Percentiles rank a stretch among this genome's conserved stretches.
Evolutionary conservation across 2,329 filamentous ascomycete species (phyloP).

Genomic region (Zymoseptoria tritici): DNA sequence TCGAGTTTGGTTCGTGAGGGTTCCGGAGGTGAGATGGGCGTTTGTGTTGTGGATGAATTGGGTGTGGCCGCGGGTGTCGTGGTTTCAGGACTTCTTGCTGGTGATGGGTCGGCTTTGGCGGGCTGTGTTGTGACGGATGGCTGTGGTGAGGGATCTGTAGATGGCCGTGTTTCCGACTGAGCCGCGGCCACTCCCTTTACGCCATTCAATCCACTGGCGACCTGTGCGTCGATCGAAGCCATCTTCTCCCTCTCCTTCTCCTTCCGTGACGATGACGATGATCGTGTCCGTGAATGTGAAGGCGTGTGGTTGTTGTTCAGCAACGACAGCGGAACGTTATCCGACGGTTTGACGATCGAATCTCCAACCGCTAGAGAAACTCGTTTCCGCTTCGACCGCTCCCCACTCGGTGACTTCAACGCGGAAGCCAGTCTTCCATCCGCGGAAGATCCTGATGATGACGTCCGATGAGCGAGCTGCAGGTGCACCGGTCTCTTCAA

Average conservation of each 20-base stretch:
- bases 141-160: not conserved
- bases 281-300: slow-evolving; percentile 25
- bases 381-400: slow-evolving; percentile 24
- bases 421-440: slow-evolving; percentile 30
- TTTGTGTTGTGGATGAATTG: not conserved
- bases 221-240: not conserved
- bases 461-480: slow-evolving; percentile 25
- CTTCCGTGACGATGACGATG: slow-evolving; percentile 4
- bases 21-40: not conserved
- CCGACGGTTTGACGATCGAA: slow-evolving; percentile 29
- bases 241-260: not conserved
- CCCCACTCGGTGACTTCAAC: slow-evolving; percentile 27
- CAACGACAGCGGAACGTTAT: slow-evolving; percentile 25
- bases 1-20: slow-evolving; percentile 7
- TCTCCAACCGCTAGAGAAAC: slow-evolving; percentile 31
- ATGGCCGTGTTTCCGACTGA: not conserved
- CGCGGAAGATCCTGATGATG: slow-evolving; percentile 30
- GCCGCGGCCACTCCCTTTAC: not conserved
- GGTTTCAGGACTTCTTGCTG: not conserved
- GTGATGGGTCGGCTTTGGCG: not conserved
- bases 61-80: not conserved
- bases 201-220: not conserved
- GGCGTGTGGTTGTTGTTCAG: slow-evolving; percentile 22
- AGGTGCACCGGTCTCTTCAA: slow-evolving; percentile 26
- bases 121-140: not conserved